Base-by-base conservation (phyloP, 1,139 yeast species). In the Taphrina pruni region DNA sequence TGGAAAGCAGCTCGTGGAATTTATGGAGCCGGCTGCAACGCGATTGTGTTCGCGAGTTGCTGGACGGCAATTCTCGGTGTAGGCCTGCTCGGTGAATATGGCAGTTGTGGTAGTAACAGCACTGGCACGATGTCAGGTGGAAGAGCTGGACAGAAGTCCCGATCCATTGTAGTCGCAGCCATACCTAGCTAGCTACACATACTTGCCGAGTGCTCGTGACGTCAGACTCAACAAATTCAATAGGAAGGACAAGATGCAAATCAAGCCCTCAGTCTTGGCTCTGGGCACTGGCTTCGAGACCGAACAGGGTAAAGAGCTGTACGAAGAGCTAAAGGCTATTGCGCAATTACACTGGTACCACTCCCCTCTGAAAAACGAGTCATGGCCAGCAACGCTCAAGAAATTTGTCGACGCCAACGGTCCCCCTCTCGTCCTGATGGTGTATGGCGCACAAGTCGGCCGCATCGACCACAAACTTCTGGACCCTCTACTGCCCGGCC, bases 331-430 rank as follows among this genome's bases (percentile, higher is more conserved):
- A 9, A 35, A 12, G 17, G 6, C 20, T 26, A 9, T 35, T 11
- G 43, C 57, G 6, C 43, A 54, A 26, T 9, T 54, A n/a, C 57
- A 54, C 43, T 32, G 57, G 43, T 35, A 54, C 43, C 41, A 54
- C 11, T 54, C 57, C 21, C 57, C 57, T 2, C 57, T 54, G 21
- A 32, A 20, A 20, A 26, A 26, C 20, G 43, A 54, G 43, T 35
- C 57, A 35, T 54, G 57, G 43, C 57, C 43, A 11, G 32, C 57
- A 11, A 35, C 41, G 11, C 43, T 54, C 11, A 4, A 38, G 43
- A 8, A 4, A 17, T 32, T 54, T 54, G 43, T 38, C 26, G 57
- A 54, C n/a, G 35, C 26, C 11, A 8, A 54, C 8, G 57, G 51
- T n/a, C 51, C 51, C 5, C 56, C 56, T 7, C 56, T 51, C 11